Evolutionary conservation across 345 rosid genomes (phyloP).

Genomic region (Arabidopsis suecica): DNA sequence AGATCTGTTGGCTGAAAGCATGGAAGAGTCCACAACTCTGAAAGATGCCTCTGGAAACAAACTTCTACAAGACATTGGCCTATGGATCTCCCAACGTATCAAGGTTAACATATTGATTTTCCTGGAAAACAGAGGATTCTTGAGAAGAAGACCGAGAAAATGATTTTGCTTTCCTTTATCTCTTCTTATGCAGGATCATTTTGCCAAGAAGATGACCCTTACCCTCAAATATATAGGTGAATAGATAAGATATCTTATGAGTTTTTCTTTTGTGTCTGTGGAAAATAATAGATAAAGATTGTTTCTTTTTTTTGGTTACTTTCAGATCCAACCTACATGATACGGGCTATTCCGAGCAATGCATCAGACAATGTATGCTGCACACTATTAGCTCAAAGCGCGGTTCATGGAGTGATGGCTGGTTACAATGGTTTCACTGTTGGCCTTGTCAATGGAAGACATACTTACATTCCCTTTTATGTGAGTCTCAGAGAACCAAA

Average conservation of each 20-base stretch:
- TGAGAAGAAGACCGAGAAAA: background rate
- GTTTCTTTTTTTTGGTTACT: background rate
- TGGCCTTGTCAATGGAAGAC: conserved; percentile 89
- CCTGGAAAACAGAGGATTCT: background rate
- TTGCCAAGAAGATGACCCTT: conserved; percentile 63
- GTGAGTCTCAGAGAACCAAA: conserved; percentile 51
- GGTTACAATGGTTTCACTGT: conserved; percentile 85
- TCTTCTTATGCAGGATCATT: conserved; percentile 60
- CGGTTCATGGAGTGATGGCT: conserved; percentile 90
- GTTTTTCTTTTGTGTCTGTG: background rate
- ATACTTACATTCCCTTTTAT: conserved; percentile 81
- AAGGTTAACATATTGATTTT: conserved; percentile 50
- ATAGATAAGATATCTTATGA: background rate
- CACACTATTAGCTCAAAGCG: conserved; percentile 91
- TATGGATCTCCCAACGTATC: conserved; percentile 72
- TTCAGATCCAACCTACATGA: conserved; percentile 92
- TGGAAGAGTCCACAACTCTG: conserved; percentile 46
- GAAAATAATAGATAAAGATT: conserved; percentile 2
- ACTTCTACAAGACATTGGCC: conserved; percentile 75
- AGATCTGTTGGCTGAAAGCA: conserved; percentile 61
- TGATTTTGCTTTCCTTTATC: conserved; percentile 17
- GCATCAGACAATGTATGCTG: conserved; percentile 93
- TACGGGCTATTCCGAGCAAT: conserved; percentile 81
- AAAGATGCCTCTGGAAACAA: conserved; percentile 89
- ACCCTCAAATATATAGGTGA: conserved; percentile 83